Evolutionary conservation across 441 rosid genomes (phyloP), one percentile per base, ranked within the genome.

Genomic region (Aleurites moluccanus): DNA sequence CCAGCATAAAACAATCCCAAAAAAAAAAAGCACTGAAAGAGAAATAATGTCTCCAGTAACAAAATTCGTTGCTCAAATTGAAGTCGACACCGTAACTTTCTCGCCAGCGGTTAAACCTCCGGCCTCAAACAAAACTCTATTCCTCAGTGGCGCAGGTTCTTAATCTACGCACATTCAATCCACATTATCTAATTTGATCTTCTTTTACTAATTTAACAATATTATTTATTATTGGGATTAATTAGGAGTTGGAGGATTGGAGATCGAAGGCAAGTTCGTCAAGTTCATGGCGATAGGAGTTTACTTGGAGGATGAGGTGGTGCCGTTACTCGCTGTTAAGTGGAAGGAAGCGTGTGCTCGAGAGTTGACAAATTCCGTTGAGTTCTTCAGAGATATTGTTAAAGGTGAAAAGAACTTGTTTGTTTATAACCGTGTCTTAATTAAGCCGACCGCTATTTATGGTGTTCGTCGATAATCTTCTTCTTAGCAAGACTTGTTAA

Each of bases 251-350:
- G 85, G 97, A 79, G 97, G 96, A 7, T 62, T 89, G 74, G 88
- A 94, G 47, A 88, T 94, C 3, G 79, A 89, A 44, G 99, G 96
- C 6, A 88, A 86, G 49, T 89, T 89, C 76, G 60, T 89, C 1
- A 87, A 91, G 81, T 87, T 91, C 84, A 90, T 97, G 57, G 87
- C 92, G 42, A 91, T 94, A 4, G 96, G 91, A 8, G 91, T 94
- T 11, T 94, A 90, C 86, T 69, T 94, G 62, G 94, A 92, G 55
- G 86, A 86, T 50, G 78, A 20, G 28, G 87, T 93, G 28, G 79
- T 91, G 55, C 73, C 86, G 27, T 82, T 76, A 1, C 89, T 94
- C 15, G 84, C 89, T 73, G 83, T 13, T 44, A 91, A 88, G 70
- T 94, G 98, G 98, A 86, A 81, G 72, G 88, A 90, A 2, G 90